Evolutionary conservation across 371 early-diverging fungal species (phyloP).

Genomic region (Batkoa obscura): DNA sequence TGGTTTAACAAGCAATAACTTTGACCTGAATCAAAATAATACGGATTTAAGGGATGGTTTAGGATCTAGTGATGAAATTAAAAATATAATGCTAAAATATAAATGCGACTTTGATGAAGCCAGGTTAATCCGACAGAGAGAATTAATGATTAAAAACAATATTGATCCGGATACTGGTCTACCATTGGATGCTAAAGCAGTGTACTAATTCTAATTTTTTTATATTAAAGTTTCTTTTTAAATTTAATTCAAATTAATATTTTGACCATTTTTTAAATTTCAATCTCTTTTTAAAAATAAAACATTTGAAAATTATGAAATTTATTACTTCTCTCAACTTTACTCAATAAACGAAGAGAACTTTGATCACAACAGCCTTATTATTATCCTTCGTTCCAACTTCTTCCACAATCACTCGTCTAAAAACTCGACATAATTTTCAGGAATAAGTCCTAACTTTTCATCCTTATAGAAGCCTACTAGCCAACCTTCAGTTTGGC

Average conservation of each 20-base stretch:
- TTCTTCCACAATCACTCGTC: too few species aligned
- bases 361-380: conserved; percentile 91
- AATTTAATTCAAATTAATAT: not conserved
- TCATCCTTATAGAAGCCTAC: conserved; percentile 36
- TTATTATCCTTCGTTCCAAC: conserved; percentile 93
- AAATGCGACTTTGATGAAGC: conserved; percentile 62
- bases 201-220: too few species aligned
- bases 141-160: conserved; percentile 40
- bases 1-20: conserved; percentile 47
- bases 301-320: not conserved
- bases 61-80: conserved; percentile 38
- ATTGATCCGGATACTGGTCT: conserved; percentile 65
- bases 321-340: not conserved
- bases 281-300: not conserved
- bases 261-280: not conserved
- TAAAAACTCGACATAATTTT: conserved; percentile 31
- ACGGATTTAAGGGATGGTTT: conserved; percentile 44
- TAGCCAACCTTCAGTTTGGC: conserved; percentile 52
- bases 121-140: conserved; percentile 51
- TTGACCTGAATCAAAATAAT: conserved; percentile 46
- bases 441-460: conserved; percentile 46
- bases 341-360: too few species aligned
- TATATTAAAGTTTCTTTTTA: conserved; percentile 25
- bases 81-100: conserved; percentile 50
- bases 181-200: conserved; percentile 58